Evolutionary conservation across 441 rosid species (phyloP), one percentile per base, ranked within the genome.

Genomic region (Arabidopsis hybrid): DNA sequence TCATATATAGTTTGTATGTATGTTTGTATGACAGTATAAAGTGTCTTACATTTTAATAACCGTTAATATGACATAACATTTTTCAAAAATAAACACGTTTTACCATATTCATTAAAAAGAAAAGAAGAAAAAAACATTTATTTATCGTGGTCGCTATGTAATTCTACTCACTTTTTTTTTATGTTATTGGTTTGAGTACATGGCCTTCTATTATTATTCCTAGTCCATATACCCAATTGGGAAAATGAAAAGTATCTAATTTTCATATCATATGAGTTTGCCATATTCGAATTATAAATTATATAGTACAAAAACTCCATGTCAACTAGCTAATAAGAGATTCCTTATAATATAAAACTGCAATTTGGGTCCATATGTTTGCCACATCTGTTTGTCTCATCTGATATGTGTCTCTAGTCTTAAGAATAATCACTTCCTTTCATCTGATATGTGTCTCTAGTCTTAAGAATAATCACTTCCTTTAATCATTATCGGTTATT

Each of bases 151-250:
- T 49, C 11, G 21, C 26, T 16, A 49, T 49, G 8, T 49, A 16
- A 3, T 16, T 17, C 11, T 49, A 49, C 53, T 18, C 29, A 1
- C 29, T n/a, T 26, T 3, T 26, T 26, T 26, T 50, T 8, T 50
- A 16, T 67, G 45, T 75, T 4, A 32, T 3, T 69, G 32, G 56
- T 36, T 60, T 63, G 61, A 42, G 50, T 43, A 71, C 57, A 71
- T 58, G 61, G 13, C 51, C 58, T 38, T 38, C 21, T 45, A 57
- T 38, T 46, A 65, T 83, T 42, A 60, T 83, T 82, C 87, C 61
- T 83, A 83, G 95, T 90, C 80, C 87, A 82, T 87, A 72, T 88
- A 68, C 90, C 79, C 75, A 77, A 80, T 86, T 80, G 8, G 93
- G 91, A 82, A 88, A 83, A 82, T 75, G 86, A 74, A 69, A 71